Evolutionary conservation across 768 basidiomycete species (phyloP).

Genomic region (Phylloporus sp.): DNA sequence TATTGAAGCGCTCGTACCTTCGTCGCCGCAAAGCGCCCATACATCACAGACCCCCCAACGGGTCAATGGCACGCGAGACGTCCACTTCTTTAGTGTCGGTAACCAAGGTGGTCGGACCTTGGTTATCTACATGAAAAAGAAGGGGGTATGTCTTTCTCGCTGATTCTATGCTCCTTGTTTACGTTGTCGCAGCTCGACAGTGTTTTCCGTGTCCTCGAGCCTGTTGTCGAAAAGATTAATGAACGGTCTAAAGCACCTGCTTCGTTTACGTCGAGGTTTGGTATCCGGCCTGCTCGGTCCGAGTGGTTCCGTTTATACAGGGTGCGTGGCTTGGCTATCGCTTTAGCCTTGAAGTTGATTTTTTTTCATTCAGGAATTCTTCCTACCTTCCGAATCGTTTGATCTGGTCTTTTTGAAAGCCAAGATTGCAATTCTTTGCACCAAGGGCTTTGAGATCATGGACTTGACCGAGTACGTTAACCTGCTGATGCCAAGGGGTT

Average conservation of each 20-base stretch:
- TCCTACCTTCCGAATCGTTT: constrained; percentile 85
- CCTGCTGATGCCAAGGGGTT: neutral
- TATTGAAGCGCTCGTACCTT: constrained; percentile 93
- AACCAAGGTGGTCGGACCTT: constrained; percentile 81
- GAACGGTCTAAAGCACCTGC: constrained; percentile 68
- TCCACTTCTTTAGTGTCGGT: constrained; percentile 94
- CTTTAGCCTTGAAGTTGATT: neutral
- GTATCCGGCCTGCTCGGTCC: constrained; percentile 72
- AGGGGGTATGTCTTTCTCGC: constrained; percentile 49
- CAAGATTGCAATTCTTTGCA: constrained; percentile 88
- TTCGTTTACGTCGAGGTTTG: constrained; percentile 67
- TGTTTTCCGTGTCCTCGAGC: constrained; percentile 96
- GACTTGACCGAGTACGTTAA: constrained; percentile 78
- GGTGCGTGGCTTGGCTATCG: constrained; percentile 28
- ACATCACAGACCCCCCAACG: constrained; percentile 82
- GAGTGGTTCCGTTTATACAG: constrained; percentile 96
- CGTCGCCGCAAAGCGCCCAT: constrained; percentile 62
- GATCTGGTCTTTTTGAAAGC: constrained; percentile 91
- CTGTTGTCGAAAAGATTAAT: constrained; percentile 85
- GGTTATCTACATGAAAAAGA: constrained; percentile 94
- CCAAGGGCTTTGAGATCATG: constrained; percentile 97
- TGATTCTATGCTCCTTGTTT: constrained; percentile 7
- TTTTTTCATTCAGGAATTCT: constrained; percentile 60
- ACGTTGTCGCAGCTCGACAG: constrained; percentile 57
- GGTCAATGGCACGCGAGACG: constrained; percentile 84